Conservation (phyloP, 768 basidiomycete genomes). For the Amanita jacksonii region DNA sequence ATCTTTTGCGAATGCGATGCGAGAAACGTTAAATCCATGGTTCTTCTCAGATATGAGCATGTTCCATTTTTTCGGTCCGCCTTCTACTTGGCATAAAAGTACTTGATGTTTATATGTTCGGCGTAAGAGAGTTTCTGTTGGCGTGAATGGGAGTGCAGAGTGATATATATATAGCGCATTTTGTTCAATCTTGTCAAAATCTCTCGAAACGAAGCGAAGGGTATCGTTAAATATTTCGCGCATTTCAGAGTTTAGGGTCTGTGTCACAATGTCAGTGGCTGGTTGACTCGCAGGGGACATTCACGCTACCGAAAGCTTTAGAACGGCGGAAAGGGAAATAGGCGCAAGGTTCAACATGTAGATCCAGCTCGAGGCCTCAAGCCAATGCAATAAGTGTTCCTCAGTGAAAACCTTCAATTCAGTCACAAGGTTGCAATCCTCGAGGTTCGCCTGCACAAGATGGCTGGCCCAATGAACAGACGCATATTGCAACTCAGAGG, state of each 20-base stretch:
- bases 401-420: background rate
- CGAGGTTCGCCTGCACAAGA: no score
- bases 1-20: no score
- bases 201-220: background rate
- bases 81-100: background rate
- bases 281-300: no score
- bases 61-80: background rate
- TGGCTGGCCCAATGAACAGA: no score
- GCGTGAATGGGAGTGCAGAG: background rate
- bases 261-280: no score
- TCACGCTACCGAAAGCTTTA: no score
- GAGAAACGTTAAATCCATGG: no score
- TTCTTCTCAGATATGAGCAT: background rate
- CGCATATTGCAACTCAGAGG: no score
- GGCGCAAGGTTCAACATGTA: background rate
- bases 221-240: no score
- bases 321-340: background rate
- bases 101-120: background rate
- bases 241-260: no score
- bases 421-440: background rate
- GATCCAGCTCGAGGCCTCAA: background rate
- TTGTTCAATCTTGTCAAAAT: background rate
- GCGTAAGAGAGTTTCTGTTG: slow-evolving; percentile 4
- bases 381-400: background rate
- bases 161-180: background rate